A percentile compares a stretch with the other conserved stretches of the same genome.
phyloP scores from a whole-genome alignment of 2,329 filamentous ascomycete genomes.

The Aspergillus piperis region DNA sequence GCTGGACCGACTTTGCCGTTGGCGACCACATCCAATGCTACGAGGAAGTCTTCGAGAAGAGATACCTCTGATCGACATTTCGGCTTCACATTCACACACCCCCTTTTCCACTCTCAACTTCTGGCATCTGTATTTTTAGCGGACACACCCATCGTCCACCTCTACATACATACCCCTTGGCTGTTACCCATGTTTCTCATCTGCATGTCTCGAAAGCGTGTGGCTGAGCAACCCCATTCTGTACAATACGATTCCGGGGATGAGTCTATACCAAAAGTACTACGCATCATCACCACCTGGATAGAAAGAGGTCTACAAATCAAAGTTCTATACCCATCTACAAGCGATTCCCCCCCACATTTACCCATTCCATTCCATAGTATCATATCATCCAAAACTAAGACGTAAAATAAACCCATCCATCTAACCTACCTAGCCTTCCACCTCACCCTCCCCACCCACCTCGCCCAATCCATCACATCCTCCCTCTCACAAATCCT shows the following conservation, averaged over 20 bases:
- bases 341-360: too few relatives aligned
- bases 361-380: too few relatives aligned
- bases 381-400: too few relatives aligned
- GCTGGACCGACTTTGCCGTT: constrained; percentile 73
- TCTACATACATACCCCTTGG: neutral
- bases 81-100: neutral
- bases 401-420: too few relatives aligned
- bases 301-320: neutral
- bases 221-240: neutral
- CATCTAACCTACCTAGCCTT: constrained; percentile 52
- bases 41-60: constrained; percentile 74
- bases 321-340: neutral
- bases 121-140: constrained; percentile 10
- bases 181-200: neutral
- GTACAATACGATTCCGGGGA: neutral
- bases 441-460: constrained; percentile 75
- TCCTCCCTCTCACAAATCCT: constrained; percentile 69
- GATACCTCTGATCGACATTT: constrained; percentile 44
- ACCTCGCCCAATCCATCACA: constrained; percentile 68
- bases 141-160: neutral
- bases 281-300: neutral
- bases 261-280: neutral
- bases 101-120: constrained; percentile 7
- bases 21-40: constrained; percentile 89
- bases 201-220: neutral